phyloP scores from a whole-genome alignment of 768 basidiomycete species.

The Daedaleopsis sinensis region DNA sequence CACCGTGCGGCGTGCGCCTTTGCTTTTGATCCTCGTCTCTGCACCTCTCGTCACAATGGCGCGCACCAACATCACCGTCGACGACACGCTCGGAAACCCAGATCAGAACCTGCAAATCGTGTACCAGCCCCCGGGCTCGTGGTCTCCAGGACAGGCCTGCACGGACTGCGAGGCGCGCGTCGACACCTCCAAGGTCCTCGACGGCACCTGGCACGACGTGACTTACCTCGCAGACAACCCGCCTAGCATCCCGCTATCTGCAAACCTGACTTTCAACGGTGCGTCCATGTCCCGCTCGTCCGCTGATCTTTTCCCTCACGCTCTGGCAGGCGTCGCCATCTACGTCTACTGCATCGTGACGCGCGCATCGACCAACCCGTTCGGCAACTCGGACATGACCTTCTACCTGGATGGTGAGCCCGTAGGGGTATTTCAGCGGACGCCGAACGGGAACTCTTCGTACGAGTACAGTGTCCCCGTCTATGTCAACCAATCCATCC shows the following conservation, averaged over 20 bases:
- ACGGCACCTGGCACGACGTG: slow-evolving; percentile 40
- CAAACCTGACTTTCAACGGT: slow-evolving; percentile 40
- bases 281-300: neutral
- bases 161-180: slow-evolving; percentile 29
- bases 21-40: neutral
- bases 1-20: no score
- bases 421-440: slow-evolving; percentile 31
- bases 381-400: slow-evolving; percentile 37
- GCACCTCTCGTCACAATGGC: neutral
- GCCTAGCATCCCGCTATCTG: slow-evolving; percentile 24
- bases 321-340: slow-evolving; percentile 40
- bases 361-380: slow-evolving; percentile 23
- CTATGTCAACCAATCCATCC: slow-evolving; percentile 33
- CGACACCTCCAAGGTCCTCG: slow-evolving; percentile 18
- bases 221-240: slow-evolving; percentile 7
- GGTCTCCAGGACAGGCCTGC: slow-evolving; percentile 35
- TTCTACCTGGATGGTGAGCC: slow-evolving; percentile 40
- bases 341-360: slow-evolving; percentile 44
- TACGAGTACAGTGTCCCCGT: slow-evolving; percentile 39
- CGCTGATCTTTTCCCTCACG: neutral
- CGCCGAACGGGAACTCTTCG: slow-evolving; percentile 19
- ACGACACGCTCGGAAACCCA: slow-evolving; percentile 39
- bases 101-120: slow-evolving; percentile 32
- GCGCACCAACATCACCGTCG: slow-evolving; percentile 43
- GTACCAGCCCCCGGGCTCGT: slow-evolving; percentile 37